These are phyloP conservation scores for Puccinia coronata DNA, from an alignment of 1,284 basidiomycete species.

Conservation along the genomic window DNA sequence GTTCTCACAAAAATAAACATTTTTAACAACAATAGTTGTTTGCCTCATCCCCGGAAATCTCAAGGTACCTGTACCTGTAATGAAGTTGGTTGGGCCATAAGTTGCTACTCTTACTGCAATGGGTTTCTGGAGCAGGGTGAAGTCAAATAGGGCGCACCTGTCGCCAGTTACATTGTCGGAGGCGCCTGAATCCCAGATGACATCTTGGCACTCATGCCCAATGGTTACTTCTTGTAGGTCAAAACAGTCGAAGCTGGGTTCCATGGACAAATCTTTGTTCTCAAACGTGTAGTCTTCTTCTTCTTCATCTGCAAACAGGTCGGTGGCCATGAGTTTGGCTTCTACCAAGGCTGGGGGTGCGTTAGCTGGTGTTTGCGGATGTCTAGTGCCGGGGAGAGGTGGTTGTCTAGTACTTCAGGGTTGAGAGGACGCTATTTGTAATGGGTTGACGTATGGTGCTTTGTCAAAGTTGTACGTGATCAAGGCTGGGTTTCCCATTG, in stretches of 20 bases:
- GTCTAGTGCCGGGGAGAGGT: too few species aligned
- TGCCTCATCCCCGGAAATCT: neutral
- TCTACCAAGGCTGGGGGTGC: neutral
- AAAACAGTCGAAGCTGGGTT: neutral
- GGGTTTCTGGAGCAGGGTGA: neutral
- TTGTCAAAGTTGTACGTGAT: neutral
- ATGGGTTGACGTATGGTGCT: neutral
- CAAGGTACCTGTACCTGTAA: slow-evolving; percentile 26
- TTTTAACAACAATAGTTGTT: neutral
- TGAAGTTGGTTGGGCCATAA: neutral
- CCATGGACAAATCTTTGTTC: neutral
- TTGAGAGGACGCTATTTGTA: too few species aligned
- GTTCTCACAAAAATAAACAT: neutral
- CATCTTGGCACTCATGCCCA: neutral
- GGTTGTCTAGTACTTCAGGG: too few species aligned
- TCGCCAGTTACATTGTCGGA: slow-evolving; percentile 1
- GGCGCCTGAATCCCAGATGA: slow-evolving; percentile 7
- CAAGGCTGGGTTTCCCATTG: neutral
- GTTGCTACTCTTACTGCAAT: slow-evolving; percentile 17
- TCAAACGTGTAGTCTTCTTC: neutral
- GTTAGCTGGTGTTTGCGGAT: neutral
- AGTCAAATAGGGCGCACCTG: neutral
- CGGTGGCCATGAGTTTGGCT: neutral
- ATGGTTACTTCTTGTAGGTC: neutral
- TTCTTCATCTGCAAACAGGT: neutral